Evolutionary conservation across 2,329 filamentous ascomycete genomes (phyloP), one percentile per base, ranked within the genome.

Genomic region (Penicillium sp.): DNA sequence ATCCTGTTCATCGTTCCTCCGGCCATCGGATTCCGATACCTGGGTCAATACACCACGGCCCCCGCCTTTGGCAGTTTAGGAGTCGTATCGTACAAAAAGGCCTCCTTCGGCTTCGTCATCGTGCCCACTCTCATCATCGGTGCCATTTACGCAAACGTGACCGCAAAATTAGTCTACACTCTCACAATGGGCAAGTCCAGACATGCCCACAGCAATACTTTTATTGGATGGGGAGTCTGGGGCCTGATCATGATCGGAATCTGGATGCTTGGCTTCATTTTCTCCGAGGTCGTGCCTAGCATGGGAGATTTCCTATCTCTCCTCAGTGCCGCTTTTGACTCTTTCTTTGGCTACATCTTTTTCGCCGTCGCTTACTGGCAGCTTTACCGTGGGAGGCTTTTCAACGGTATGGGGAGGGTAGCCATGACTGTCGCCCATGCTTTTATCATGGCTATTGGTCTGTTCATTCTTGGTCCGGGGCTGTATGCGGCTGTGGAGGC

Each of bases 401-500:
- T 76, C 45, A 42, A 44, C 1, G 66, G 69, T 2, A 42, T 62
- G 0, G 49, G 56, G 0, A 66, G 73, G 46, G 67, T 67, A 6
- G 52, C 72, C 5, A 71, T 75, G 71, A 75, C 73, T 3, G 52
- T 75, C 10, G 60, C 76, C 6, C 75, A 79, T 59, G 52, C 71
- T 1, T 67, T 79, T 47, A 65, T 79, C 10, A 66, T 79, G 71
- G 9, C 65, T 4, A 64, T 64, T 35, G 77, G 77, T 0, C 56
- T 80, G 54, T 79, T 80, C 57, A 53, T 79, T 52, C 63, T 79
- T 13, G 77, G 77, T 3, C 77, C 76, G 0, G 77, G 77, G 0
- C 55, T 79, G n/a, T 79, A 79, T 59, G 75, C 76, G 28, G 77
- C 77, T 12, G 72, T 78, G 4, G 66, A 78, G 63, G 76, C 77